A percentile compares a stretch with the other conserved stretches of the same genome.
These are phyloP conservation scores for Nakazawaea anatomiae DNA, from an alignment of 805 yeast species.

Conservation along the genomic window DNA sequence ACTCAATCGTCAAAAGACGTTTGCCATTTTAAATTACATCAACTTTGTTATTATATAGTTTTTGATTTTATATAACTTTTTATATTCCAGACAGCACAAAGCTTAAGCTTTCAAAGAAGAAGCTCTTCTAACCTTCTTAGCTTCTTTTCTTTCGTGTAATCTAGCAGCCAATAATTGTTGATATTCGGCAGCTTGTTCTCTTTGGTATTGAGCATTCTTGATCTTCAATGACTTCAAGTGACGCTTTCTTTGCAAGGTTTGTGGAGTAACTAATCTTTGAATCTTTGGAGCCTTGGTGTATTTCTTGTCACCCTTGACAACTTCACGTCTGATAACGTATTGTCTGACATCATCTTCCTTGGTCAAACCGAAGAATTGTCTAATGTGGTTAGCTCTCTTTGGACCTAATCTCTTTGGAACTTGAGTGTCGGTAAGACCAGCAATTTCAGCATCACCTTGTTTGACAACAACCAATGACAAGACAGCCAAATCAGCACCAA, in stretches of 20 bases:
- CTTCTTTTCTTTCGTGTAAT: slow-evolving; percentile 97
- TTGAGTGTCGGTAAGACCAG: slow-evolving; percentile 90
- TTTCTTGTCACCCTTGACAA: slow-evolving; percentile 95
- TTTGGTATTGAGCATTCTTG: slow-evolving; percentile 96
- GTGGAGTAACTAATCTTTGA: slow-evolving; percentile 99
- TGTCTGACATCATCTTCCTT: slow-evolving; percentile 87
- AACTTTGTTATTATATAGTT: background rate
- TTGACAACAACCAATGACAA: slow-evolving; percentile 89
- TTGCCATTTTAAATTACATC: background rate
- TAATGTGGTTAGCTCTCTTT: slow-evolving; percentile 99
- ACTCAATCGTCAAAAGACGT: too few relatives aligned
- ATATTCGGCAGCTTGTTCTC: slow-evolving; percentile 99
- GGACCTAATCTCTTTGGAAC: slow-evolving; percentile 99
- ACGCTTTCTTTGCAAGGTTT: slow-evolving; percentile 98
- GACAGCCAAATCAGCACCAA: slow-evolving; percentile 94
- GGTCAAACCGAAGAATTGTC: slow-evolving; percentile 98
- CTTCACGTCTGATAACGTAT: slow-evolving; percentile 97
- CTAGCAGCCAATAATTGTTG: slow-evolving; percentile 98
- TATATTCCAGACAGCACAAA: background rate
- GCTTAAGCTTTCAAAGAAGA: slow-evolving; percentile 89
- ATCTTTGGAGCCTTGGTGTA: slow-evolving; percentile 99
- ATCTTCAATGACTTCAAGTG: slow-evolving; percentile 89
- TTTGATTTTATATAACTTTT: background rate
- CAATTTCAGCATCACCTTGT: slow-evolving; percentile 96
- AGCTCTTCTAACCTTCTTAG: slow-evolving; percentile 99